Conservation (phyloP, 1,139 yeast genomes). For the Pichia norvegensis region DNA sequence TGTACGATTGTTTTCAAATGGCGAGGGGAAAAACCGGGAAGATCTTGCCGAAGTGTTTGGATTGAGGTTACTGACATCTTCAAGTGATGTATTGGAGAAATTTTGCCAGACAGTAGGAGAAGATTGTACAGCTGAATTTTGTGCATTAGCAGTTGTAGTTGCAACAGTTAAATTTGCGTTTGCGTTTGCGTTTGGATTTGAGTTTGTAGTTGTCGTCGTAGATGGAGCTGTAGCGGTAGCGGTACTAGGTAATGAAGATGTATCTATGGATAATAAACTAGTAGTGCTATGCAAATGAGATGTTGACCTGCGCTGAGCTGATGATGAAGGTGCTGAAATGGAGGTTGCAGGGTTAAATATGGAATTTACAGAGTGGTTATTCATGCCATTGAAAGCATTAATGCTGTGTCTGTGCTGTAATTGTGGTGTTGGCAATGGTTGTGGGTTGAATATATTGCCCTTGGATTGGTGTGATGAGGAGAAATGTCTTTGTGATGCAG, state of each 20-base stretch:
- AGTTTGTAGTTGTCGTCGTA: neutral
- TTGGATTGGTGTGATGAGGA: neutral
- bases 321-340: neutral
- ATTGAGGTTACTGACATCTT: neutral
- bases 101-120: neutral
- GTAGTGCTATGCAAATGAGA: neutral
- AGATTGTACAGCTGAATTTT: neutral
- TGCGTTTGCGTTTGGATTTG: neutral
- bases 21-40: slow-evolving; percentile 2
- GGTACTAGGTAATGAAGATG: neutral
- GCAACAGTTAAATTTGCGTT: neutral
- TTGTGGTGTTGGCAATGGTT: neutral
- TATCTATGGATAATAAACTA: neutral
- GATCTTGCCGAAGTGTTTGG: slow-evolving; percentile 1
- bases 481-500: neutral
- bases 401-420: neutral
- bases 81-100: neutral
- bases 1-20: neutral
- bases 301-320: neutral
- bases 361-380: neutral
- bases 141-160: neutral
- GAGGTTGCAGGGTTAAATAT: neutral
- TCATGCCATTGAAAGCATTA: neutral
- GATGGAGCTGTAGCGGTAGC: neutral
- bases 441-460: neutral